These are phyloP conservation scores for Cryphonectria japonica DNA, from an alignment of 2,329 filamentous ascomycete species.

Conservation along the genomic window DNA sequence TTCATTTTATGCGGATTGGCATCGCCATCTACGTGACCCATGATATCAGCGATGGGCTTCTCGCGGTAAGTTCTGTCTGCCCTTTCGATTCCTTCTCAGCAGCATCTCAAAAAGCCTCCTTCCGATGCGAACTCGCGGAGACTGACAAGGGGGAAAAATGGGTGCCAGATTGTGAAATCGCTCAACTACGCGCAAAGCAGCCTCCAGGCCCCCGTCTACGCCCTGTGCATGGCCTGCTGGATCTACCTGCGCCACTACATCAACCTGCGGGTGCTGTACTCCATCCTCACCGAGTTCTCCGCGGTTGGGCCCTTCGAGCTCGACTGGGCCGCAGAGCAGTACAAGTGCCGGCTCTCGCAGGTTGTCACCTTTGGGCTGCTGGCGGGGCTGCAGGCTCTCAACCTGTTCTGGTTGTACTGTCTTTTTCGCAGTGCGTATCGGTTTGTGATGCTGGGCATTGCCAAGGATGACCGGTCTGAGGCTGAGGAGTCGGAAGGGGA, in stretches of 20 bases:
- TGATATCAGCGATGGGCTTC: conserved; percentile 93
- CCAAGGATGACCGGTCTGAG: conserved; percentile 4
- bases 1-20: conserved; percentile 96
- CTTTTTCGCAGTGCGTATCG: not conserved
- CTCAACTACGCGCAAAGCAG: conserved; percentile 86
- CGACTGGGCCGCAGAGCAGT: conserved; percentile 76
- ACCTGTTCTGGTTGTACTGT: conserved; percentile 8
- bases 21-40: conserved; percentile 92
- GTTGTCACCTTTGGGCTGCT: not conserved
- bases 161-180: conserved; percentile 76
- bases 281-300: conserved; percentile 71
- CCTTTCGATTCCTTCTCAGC: not conserved
- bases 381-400: conserved; percentile 1
- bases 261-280: conserved; percentile 77
- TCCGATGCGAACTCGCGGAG: not conserved
- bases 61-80: conserved; percentile 67
- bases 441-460: conserved; percentile 1
- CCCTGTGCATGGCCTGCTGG: conserved; percentile 80
- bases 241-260: conserved; percentile 87
- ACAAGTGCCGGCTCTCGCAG: conserved; percentile 71
- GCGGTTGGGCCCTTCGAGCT: conserved; percentile 57
- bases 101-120: no score
- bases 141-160: conserved; percentile 20
- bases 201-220: conserved; percentile 83
- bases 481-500: not conserved